Conservation (phyloP, 495 filamentous ascomycete genomes). For the Chaetomidium leptoderma region DNA sequence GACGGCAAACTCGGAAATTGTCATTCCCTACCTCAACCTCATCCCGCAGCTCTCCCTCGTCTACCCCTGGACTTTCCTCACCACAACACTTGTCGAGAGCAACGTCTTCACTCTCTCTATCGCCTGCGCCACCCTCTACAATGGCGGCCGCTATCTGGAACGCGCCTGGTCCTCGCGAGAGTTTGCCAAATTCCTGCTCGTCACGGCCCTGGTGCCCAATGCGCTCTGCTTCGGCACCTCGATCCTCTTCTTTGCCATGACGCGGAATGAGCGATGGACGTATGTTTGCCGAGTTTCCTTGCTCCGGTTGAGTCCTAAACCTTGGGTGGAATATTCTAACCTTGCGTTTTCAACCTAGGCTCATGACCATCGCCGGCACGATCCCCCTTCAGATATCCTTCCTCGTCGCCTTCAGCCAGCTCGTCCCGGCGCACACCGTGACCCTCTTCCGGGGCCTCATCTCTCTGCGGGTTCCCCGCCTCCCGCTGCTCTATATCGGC, state of each 20-base stretch:
- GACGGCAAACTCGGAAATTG: constrained; percentile 52
- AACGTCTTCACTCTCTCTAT: constrained; percentile 84
- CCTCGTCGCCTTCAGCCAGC: constrained; percentile 96
- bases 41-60: constrained; percentile 76
- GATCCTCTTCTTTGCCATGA: constrained; percentile 65
- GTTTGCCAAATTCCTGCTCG: constrained; percentile 83
- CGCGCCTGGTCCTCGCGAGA: constrained; percentile 92
- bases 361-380: constrained; percentile 78
- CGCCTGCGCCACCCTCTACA: constrained; percentile 77
- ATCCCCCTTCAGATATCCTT: constrained; percentile 88
- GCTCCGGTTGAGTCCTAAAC: neutral
- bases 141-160: constrained; percentile 93
- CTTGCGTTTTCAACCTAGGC: constrained; percentile 41
- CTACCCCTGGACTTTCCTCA: constrained; percentile 90
- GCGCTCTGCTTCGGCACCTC: constrained; percentile 65
- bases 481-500: constrained; percentile 81
- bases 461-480: constrained; percentile 83
- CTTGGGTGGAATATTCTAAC: constrained; percentile 4
- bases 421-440: constrained; percentile 97
- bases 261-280: constrained; percentile 62
- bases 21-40: constrained; percentile 80
- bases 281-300: constrained; percentile 48
- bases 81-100: constrained; percentile 84
- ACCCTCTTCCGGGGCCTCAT: constrained; percentile 81
- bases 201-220: constrained; percentile 77